These are phyloP conservation scores for Tulasnella sp. DNA, from an alignment of 768 basidiomycete species.

Conservation along the genomic window DNA sequence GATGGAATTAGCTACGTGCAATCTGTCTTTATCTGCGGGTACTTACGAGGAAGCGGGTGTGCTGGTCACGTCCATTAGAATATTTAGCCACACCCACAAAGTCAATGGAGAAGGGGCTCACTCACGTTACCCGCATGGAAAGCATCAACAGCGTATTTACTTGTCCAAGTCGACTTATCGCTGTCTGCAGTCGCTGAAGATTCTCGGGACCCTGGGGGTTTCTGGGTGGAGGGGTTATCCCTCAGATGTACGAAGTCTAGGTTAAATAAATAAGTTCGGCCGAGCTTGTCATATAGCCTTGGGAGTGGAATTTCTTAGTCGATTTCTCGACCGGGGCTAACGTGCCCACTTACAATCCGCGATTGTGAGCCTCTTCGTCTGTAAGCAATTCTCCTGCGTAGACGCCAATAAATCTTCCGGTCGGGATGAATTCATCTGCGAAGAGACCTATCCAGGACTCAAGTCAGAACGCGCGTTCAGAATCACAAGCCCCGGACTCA, in stretches of 20 bases:
- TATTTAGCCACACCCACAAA: constrained; percentile 20
- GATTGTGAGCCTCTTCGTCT: constrained; percentile 59
- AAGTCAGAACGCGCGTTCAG: neutral
- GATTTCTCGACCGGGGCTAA: neutral
- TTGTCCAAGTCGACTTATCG: constrained; percentile 7
- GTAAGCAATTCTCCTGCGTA: constrained; percentile 82
- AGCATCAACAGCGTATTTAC: constrained; percentile 69
- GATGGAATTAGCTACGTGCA: neutral
- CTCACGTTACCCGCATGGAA: constrained; percentile 83
- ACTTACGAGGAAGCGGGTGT: constrained; percentile 83
- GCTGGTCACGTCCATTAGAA: constrained; percentile 47
- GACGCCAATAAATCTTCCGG: constrained; percentile 71
- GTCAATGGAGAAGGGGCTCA: constrained; percentile 29
- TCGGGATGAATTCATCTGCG: constrained; percentile 58
- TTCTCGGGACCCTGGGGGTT: neutral
- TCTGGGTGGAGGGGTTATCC: constrained; percentile 32
- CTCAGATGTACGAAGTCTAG: constrained; percentile 72
- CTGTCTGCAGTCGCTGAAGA: neutral
- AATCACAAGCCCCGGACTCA: constrained; percentile 37
- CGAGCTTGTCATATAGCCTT: constrained; percentile 71
- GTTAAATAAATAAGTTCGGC: constrained; percentile 77
- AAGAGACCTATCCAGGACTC: constrained; percentile 58
- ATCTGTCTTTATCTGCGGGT: neutral
- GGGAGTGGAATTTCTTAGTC: neutral
- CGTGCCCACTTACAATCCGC: constrained; percentile 57